A percentile compares a stretch with the other conserved stretches of the same genome.
These are phyloP conservation scores for Meripilus lineatus DNA, from an alignment of 1,284 basidiomycete genomes.

Conservation along the genomic window DNA sequence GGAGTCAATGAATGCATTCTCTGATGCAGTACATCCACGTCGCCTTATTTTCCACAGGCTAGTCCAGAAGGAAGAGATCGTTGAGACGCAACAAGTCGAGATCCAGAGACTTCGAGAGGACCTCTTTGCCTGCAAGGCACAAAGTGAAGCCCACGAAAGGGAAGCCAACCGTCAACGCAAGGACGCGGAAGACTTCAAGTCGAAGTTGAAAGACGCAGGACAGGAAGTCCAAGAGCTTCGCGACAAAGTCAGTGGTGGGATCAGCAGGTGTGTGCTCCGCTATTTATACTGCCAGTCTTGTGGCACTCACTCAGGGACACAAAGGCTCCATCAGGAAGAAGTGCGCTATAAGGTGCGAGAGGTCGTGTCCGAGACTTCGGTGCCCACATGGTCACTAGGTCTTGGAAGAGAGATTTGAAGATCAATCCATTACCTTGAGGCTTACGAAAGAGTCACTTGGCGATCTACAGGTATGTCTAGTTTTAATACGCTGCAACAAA, in stretches of 20 bases:
- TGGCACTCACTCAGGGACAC: too few relatives aligned
- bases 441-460: slow-evolving; percentile 48
- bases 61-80: background rate
- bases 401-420: slow-evolving; percentile 57
- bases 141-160: background rate
- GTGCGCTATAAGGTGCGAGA: slow-evolving; percentile 22
- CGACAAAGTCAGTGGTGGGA: too few relatives aligned
- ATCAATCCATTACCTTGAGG: slow-evolving; percentile 45
- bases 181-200: too few relatives aligned
- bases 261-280: too few relatives aligned
- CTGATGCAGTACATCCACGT: too few relatives aligned
- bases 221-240: too few relatives aligned
- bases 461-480: slow-evolving; percentile 43
- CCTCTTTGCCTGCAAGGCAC: background rate
- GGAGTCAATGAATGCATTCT: too few relatives aligned
- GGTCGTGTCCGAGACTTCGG: background rate
- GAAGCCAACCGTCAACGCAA: too few relatives aligned
- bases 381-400: slow-evolving; percentile 36
- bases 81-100: background rate
- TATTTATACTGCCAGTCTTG: too few relatives aligned
- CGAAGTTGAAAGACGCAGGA: too few relatives aligned
- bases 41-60: background rate
- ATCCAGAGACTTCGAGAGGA: background rate
- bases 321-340: slow-evolving; percentile 23
- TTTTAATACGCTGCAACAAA: background rate